Base-by-base conservation (phyloP, 2,329 filamentous ascomycete genomes). In the Sporothrix curviconia region DNA sequence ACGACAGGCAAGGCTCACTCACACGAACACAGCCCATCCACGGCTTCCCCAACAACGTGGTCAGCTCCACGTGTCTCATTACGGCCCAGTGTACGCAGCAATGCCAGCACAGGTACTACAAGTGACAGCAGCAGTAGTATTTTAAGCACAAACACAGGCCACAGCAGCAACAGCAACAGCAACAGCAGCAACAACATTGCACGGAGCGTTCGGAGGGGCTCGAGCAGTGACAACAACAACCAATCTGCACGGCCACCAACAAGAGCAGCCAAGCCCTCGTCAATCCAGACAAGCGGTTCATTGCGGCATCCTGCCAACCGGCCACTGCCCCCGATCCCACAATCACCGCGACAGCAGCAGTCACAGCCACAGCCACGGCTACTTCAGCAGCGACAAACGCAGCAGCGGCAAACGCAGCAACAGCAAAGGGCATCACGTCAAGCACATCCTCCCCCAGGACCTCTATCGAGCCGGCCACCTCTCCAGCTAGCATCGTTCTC, bases 401-500 rank as follows among this genome's bases (percentile, higher is more conserved):
- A 3, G 37, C 24, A n/a, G 3, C 12, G 17, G 17, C 24, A 7
- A 9, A 6, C 28, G 28, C 51, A 55, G 40, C 12, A 24, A n/a
- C n/a, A n/a, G n/a, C n/a, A n/a, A n/a, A n/a, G n/a, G 24, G 5
- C 37, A 7, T 37, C n/a, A 7, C 52, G 34, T 24, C 53, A 30
- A 7, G 4, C 12, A 8, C 43, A 24, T 7, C 44, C 57, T 12
- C 57, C 53, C 12, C 19, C 57, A 14, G n/a, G 24, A 4, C 57
- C 51, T 15, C 57, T 58, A 7, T 43, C 44, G 17, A 11, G 17
- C 15, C 39, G 57, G 14, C 57, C 57, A 3, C 37, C 42, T 25
- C 57, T 58, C 7, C 36, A 25, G 12, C 12, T 47, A 22, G 43
- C 34, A n/a, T 49, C 53, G 24, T 56, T 56, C n/a, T 19, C 42